Percentiles rank a stretch among this genome's conserved stretches.
Conservation (phyloP, 768 basidiomycete genomes). For the Lentinula sp. region DNA sequence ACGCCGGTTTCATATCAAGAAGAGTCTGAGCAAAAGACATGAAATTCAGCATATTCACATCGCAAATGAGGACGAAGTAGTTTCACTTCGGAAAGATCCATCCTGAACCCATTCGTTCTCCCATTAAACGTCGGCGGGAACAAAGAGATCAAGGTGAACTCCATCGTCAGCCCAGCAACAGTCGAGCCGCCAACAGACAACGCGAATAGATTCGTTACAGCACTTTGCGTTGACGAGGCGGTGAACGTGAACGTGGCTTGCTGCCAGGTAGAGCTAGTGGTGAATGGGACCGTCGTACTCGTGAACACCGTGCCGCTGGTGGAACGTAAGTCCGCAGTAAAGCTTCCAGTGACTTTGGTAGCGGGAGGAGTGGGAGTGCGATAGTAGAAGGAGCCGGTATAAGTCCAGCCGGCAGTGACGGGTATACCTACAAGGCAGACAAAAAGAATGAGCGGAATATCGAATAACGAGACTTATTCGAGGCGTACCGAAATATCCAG, state of each 20-base stretch:
- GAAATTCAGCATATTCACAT: neutral
- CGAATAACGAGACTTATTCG: neutral
- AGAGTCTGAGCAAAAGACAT: slow-evolving; percentile 32
- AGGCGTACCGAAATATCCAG: slow-evolving; percentile 46
- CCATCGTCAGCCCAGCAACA: slow-evolving; percentile 35
- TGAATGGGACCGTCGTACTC: neutral
- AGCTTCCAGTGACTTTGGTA: neutral
- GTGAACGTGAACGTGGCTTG: slow-evolving; percentile 5
- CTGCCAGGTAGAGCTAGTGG: neutral
- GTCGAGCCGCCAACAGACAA: slow-evolving; percentile 41
- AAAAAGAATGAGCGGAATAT: neutral
- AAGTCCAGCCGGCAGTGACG: slow-evolving; percentile 42
- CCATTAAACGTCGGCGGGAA: slow-evolving; percentile 67
- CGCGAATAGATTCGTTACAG: slow-evolving; percentile 41
- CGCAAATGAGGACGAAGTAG: neutral
- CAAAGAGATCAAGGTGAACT: slow-evolving; percentile 57
- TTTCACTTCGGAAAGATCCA: slow-evolving; percentile 50
- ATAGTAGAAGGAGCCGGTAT: slow-evolving; percentile 57
- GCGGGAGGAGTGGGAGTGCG: slow-evolving; percentile 39
- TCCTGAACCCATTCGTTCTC: slow-evolving; percentile 53
- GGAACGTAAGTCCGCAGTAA: neutral
- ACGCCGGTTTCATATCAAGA: slow-evolving; percentile 47
- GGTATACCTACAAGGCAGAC: slow-evolving; percentile 38
- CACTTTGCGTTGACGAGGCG: slow-evolving; percentile 27
- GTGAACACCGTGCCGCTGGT: neutral